phyloP scores from a whole-genome alignment of 2,329 filamentous ascomycete genomes.

The Fusarium oligoseptatum region DNA sequence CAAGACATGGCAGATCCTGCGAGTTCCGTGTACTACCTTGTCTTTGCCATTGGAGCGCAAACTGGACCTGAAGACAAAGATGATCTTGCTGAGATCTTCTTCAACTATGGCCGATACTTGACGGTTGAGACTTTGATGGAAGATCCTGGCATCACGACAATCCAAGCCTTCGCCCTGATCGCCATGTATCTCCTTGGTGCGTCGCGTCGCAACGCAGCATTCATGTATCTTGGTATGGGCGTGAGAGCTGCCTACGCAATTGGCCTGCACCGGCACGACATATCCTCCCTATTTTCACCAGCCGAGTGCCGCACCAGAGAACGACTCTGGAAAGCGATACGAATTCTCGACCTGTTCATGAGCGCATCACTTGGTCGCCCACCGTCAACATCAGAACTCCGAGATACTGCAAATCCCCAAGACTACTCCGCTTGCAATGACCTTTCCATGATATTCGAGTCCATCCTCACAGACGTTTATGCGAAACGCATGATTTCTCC shows the following conservation, averaged over 20 bases:
- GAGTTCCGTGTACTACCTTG: constrained; percentile 46
- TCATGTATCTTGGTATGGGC: constrained; percentile 55
- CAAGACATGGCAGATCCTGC: constrained; percentile 33
- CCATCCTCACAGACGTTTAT: constrained; percentile 52
- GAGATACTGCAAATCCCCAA: constrained; percentile 40
- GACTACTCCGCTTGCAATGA: constrained; percentile 48
- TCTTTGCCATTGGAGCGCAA: constrained; percentile 51
- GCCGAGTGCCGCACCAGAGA: constrained; percentile 46
- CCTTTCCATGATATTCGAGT: constrained; percentile 54
- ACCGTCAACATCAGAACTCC: constrained; percentile 49
- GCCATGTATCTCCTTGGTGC: constrained; percentile 54
- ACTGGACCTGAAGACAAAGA: constrained; percentile 51
- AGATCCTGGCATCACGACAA: constrained; percentile 51
- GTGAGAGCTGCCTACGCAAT: constrained; percentile 54
- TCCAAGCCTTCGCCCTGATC: constrained; percentile 53
- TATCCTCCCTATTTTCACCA: constrained; percentile 44
- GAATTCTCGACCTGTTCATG: constrained; percentile 52
- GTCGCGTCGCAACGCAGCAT: constrained; percentile 53
- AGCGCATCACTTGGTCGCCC: constrained; percentile 51
- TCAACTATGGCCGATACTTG: constrained; percentile 52
- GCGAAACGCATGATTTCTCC: constrained; percentile 49
- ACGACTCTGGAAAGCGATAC: constrained; percentile 51
- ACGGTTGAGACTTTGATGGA: constrained; percentile 51
- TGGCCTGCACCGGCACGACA: constrained; percentile 49
- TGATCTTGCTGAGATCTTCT: constrained; percentile 50